A percentile compares a stretch with the other conserved stretches of the same genome.
These are phyloP conservation scores for Plantago ovata DNA, from an alignment of 257 asterid species.

Conservation along the genomic window DNA sequence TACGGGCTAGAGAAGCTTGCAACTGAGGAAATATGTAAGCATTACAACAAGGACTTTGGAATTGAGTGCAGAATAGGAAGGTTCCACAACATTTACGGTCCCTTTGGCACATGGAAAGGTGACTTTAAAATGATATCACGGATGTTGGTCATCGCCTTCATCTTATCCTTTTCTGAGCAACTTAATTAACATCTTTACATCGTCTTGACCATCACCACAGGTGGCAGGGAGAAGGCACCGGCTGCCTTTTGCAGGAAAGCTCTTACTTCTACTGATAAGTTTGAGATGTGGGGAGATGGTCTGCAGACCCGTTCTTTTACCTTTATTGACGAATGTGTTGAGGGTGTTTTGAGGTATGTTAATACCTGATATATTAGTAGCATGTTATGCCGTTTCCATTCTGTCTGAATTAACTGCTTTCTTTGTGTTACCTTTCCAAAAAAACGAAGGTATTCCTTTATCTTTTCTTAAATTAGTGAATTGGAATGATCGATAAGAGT, in stretches of 20 bases:
- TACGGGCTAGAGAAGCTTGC: slow-evolving; percentile 84
- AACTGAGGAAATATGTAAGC: slow-evolving; percentile 78
- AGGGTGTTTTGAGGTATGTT: slow-evolving; percentile 74
- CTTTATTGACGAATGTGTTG: slow-evolving; percentile 84
- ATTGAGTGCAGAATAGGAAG: slow-evolving; percentile 88
- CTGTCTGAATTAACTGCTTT: background rate
- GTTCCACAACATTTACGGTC: slow-evolving; percentile 90
- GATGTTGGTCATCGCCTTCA: no score
- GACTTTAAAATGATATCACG: background rate
- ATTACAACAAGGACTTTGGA: slow-evolving; percentile 86
- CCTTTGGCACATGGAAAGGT: slow-evolving; percentile 98
- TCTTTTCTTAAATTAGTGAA: no score
- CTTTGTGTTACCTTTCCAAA: background rate
- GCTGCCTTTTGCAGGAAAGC: slow-evolving; percentile 89
- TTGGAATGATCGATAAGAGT: no score
- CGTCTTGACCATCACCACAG: slow-evolving; percentile 27
- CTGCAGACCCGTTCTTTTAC: slow-evolving; percentile 85
- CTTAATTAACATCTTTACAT: background rate
- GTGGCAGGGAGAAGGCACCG: slow-evolving; percentile 92
- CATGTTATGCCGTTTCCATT: background rate
- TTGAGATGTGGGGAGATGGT: slow-evolving; percentile 97
- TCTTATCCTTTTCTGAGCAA: background rate
- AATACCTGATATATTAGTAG: background rate
- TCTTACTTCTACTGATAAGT: slow-evolving; percentile 60
- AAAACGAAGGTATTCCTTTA: no score